Base-by-base conservation (phyloP, 208 protist genomes). In the Trypanosoma boissoni region DNA sequence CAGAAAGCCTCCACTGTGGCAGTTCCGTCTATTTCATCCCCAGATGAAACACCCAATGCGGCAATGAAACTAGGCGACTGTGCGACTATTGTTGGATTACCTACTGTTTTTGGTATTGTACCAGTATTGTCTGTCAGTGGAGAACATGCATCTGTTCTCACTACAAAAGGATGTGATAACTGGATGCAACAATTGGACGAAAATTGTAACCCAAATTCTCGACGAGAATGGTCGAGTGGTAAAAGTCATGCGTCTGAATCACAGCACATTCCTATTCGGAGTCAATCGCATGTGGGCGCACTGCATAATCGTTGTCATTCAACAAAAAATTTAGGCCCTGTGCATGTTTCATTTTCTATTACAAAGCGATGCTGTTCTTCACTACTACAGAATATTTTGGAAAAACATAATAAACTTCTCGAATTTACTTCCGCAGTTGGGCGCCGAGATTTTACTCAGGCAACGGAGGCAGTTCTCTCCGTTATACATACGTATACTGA, bases 261-360 rank as follows among this genome's bases (percentile, higher is more conserved):
- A 39, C 34, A 39, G 34, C 34, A 39, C 8, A 39, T 39, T 39
- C 8, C 34, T 39, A 16, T 39, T 12, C 34, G 8, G 6, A 12
- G 34, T 39, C 34, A 39, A 12, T 39, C 34, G 12, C 34, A n/a
- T n/a, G n/a, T n/a, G n/a, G n/a, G n/a, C n/a, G n/a, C n/a, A n/a
- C n/a, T n/a, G n/a, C n/a, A n/a, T n/a, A n/a, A n/a, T n/a, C n/a
- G n/a, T n/a, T n/a, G n/a, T n/a, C n/a, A n/a, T n/a, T n/a, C n/a
- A n/a, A n/a, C n/a, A n/a, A n/a, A n/a, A n/a, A n/a, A n/a, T n/a
- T n/a, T n/a, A n/a, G n/a, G n/a, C n/a, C n/a, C n/a, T n/a, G n/a
- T 64, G 5, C 48, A 48, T 37, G 54, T 69, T 14, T 69, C 55
- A 14, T 36, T 69, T 36, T 63, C 64, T 44, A 37, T 69, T 3